Evolutionary conservation across 495 filamentous ascomycete genomes (phyloP), one percentile per base, ranked within the genome.

Genomic region (Lophiotrema nucula): DNA sequence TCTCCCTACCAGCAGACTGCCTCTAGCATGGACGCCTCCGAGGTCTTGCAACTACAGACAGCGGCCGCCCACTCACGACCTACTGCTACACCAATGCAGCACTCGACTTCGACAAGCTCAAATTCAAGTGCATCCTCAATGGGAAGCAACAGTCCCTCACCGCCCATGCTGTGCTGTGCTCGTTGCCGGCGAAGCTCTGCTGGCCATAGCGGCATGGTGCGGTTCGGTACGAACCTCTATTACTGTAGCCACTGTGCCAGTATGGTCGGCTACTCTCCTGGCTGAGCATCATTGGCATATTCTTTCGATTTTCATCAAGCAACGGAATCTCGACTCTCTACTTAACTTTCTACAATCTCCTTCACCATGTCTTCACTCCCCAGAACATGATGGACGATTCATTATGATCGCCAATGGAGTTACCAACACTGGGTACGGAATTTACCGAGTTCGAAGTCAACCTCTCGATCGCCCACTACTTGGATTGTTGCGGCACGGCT

Each of bases 221-320:
- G 22, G 18, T 63, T 68, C 27, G 66, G 63, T 28, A 54, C 45
- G 4, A 68, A 68, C 51, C 47, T 66, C 0, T 68, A 56, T 45
- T 68, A 68, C 50, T 68, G 66, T 52, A 47, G 22, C 12, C 62
- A 64, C 33, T 68, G 66, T 31, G 66, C 66, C 35, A 56, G 25
- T 21, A 56, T 68, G 44, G 58, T 62, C 5, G 66, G 66, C 43
- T 68, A 68, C 39, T 26, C 25, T 45, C 6, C 39, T 4, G 39
- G 31, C n/a, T 58, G 55, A 54, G 15, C 8, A 15, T 15, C 31
- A 35, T 35, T 8, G 31, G n/a, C n/a, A n/a, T n/a, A n/a, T n/a
- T n/a, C n/a, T n/a, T n/a, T n/a, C n/a, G n/a, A n/a, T n/a, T n/a
- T n/a, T n/a, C n/a, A n/a, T n/a, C n/a, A n/a, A n/a, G n/a, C n/a